Percentiles rank a stretch among this genome's conserved stretches.
phyloP scores from a whole-genome alignment of 129 eudicot genomes.

The Gnaphalium uliginosum region DNA sequence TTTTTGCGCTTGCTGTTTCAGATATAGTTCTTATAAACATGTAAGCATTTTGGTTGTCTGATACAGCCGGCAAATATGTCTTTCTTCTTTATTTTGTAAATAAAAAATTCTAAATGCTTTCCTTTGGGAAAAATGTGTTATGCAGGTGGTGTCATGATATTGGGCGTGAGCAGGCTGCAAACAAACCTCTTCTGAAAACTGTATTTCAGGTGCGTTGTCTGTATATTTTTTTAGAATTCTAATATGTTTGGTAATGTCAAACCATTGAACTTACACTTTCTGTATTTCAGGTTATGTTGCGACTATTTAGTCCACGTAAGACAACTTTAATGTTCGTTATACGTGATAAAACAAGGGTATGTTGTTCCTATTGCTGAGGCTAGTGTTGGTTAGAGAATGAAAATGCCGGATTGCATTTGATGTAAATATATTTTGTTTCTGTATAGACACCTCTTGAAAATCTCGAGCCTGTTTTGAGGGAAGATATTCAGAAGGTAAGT shows the following conservation, averaged over 20 bases:
- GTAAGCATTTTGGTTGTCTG: constrained; percentile 43
- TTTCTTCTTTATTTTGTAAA: neutral
- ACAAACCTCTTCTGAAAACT: constrained; percentile 85
- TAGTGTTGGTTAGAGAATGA: neutral
- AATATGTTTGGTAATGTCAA: constrained; percentile 20
- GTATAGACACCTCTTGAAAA: constrained; percentile 89
- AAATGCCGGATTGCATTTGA: constrained; percentile 19
- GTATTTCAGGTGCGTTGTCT: constrained; percentile 67
- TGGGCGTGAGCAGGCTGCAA: constrained; percentile 98
- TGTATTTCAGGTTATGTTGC: constrained; percentile 84
- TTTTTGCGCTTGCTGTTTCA: constrained; percentile 97
- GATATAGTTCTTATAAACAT: constrained; percentile 96
- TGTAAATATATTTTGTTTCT: constrained; percentile 30
- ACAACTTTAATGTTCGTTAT: constrained; percentile 96
- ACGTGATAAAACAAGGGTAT: constrained; percentile 98
- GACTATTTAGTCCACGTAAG: constrained; percentile 98
- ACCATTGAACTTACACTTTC: constrained; percentile 7
- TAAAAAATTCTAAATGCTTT: constrained; percentile 6
- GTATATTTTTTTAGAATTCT: constrained; percentile 1
- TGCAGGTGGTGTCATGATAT: constrained; percentile 90
- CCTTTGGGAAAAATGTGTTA: constrained; percentile 20
- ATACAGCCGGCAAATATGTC: constrained; percentile 9
- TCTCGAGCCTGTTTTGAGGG: constrained; percentile 88
- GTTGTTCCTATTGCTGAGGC: constrained; percentile 18
- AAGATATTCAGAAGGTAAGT: constrained; percentile 87